Conservation (phyloP, 306 rosid genomes). For the Quercus cerris region DNA sequence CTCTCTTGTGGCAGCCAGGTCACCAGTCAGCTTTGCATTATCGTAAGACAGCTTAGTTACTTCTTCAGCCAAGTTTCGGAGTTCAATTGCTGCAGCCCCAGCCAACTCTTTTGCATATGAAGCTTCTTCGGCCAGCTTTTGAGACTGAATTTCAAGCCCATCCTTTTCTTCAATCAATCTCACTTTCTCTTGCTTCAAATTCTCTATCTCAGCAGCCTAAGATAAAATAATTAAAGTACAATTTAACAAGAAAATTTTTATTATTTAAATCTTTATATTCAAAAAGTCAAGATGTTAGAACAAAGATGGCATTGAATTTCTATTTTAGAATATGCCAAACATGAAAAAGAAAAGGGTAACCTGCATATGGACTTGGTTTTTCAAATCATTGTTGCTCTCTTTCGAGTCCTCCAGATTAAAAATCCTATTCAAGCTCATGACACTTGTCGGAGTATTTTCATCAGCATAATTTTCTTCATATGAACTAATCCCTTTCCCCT, state of each 20-base stretch:
- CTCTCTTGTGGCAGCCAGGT: slow-evolving; percentile 49
- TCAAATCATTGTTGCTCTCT: slow-evolving; percentile 35
- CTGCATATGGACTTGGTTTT: slow-evolving; percentile 59
- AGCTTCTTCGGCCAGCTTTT: slow-evolving; percentile 76
- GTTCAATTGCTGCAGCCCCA: slow-evolving; percentile 83
- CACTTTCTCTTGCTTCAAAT: slow-evolving; percentile 73
- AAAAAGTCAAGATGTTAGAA: neutral
- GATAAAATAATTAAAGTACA: slow-evolving; percentile 15
- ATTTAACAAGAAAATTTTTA: neutral
- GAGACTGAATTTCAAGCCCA: slow-evolving; percentile 70
- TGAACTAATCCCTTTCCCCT: slow-evolving; percentile 21
- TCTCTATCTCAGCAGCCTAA: slow-evolving; percentile 75
- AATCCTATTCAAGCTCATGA: slow-evolving; percentile 53
- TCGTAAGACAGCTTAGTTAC: slow-evolving; percentile 76
- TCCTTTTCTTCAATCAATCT: slow-evolving; percentile 65
- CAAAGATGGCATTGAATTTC: slow-evolving; percentile 10
- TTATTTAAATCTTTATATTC: neutral
- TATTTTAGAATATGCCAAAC: slow-evolving; percentile 2
- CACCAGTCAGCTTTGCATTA: slow-evolving; percentile 67
- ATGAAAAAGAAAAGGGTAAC: slow-evolving; percentile 32
- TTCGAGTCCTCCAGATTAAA: slow-evolving; percentile 44
- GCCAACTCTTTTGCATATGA: slow-evolving; percentile 91
- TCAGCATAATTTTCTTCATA: slow-evolving; percentile 38
- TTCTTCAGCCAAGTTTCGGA: slow-evolving; percentile 81
- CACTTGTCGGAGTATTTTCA: slow-evolving; percentile 41